Base-by-base conservation (phyloP, 202 grass and related monocot species). In the Carex arenaria region DNA sequence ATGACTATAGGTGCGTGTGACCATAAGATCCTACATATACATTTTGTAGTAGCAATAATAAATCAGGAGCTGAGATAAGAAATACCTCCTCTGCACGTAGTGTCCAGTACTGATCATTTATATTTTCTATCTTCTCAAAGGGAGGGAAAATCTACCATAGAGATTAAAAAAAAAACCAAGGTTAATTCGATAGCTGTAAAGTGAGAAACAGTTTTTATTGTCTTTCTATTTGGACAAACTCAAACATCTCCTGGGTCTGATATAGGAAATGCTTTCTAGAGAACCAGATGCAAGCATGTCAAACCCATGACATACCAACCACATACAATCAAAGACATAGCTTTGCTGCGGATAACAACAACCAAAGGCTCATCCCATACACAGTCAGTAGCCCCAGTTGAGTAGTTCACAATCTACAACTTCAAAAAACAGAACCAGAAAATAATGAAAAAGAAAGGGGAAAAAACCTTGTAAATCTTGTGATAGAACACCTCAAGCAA, bases 401-500 rank as follows among this genome's bases (percentile, higher is more conserved):
- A 40, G 36, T 40, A 40, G 36, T 40, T 5, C 4, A 84, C 36
- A 69, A 38, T 74, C 81, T 61, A 73, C 66, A 73, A 12, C 23
- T 61, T 73, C 67, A 26, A 17, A 73, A 73, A 61, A 73, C 51
- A 61, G 19, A 84, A 55, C 13, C 11, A 26, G 14, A 22, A 22
- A 32, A 32, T 4, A 31, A 32, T 4, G 26, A 76, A n/a, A 55
- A 67, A 13, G 85, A 57, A 83, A 7, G 67, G 45, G 67, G 30
- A 65, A 32, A 72, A 54, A 56, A 98, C 95, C 95, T 95, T 93
- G 52, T 95, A 95, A 84, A 98, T 98, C 77, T 95, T 98, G 86
- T 98, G 95, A 67, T 98, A 93, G 63, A 95, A 98, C 61, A 98
- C 92, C 83, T 98, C 95, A 87, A 98, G 92, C 86, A 98, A 89